Evolutionary conservation across 345 rosid genomes (phyloP).

Genomic region (Ailanthus altissimus): DNA sequence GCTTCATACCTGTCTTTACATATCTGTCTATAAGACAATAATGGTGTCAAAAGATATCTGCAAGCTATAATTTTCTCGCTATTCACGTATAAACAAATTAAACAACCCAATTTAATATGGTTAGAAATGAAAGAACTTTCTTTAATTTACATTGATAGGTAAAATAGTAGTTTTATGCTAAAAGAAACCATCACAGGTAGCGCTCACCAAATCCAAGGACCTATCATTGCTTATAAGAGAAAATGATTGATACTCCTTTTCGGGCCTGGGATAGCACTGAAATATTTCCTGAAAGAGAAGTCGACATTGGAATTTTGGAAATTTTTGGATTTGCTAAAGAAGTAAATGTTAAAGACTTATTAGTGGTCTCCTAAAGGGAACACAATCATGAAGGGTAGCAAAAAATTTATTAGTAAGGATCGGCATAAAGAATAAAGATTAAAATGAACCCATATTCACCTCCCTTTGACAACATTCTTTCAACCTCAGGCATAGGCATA

Average conservation of each 20-base stretch:
- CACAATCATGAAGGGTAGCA: neutral
- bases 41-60: conserved; percentile 18
- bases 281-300: conserved; percentile 70
- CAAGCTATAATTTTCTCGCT: conserved; percentile 1
- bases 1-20: conserved; percentile 98
- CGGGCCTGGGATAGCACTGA: conserved; percentile 92
- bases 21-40: conserved; percentile 48
- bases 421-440: neutral
- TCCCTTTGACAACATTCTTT: neutral
- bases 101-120: neutral
- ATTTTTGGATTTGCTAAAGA: neutral
- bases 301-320: neutral
- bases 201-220: conserved; percentile 85
- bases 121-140: neutral
- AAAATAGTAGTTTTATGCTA: neutral
- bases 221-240: conserved; percentile 81
- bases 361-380: neutral
- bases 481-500: conserved; percentile 9
- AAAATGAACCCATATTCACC: neutral
- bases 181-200: neutral
- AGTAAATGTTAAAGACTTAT: neutral
- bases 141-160: neutral
- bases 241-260: conserved; percentile 98
- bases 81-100: neutral
- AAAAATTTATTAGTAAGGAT: neutral